Conservation (phyloP, 2,329 filamentous ascomycete genomes). For the Diplodia seriata region DNA sequence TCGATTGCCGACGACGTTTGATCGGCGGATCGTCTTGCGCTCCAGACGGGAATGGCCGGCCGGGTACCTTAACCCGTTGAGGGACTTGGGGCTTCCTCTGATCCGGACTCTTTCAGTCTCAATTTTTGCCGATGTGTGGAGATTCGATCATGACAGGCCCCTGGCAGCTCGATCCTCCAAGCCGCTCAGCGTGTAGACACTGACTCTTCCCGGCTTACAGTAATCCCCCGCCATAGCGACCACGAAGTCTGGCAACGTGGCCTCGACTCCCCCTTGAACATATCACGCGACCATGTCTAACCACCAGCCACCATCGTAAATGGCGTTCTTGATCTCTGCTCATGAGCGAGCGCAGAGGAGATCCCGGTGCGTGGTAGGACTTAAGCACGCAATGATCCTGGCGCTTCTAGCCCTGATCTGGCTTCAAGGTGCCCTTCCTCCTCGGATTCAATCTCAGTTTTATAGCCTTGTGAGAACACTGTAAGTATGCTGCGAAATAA, state of each 20-base stretch:
- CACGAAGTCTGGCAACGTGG: not conserved
- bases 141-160: not conserved
- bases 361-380: no score
- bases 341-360: no score
- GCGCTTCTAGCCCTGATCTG: no score
- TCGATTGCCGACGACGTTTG: not conserved
- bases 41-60: not conserved
- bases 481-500: no score
- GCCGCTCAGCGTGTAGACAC: not conserved
- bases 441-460: no score
- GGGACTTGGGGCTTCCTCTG: not conserved
- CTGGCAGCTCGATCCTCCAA: not conserved
- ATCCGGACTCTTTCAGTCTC: not conserved
- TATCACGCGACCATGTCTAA: not conserved
- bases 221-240: not conserved
- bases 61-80: not conserved
- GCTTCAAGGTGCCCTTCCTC: no score
- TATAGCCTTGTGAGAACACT: no score
- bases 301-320: not conserved
- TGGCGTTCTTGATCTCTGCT: not conserved
- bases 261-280: not conserved
- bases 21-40: not conserved
- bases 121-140: not conserved
- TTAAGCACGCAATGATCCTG: no score
- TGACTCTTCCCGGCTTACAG: not conserved